Conservation (phyloP, 345 rosid genomes). For the Rhizophora apiculata region DNA sequence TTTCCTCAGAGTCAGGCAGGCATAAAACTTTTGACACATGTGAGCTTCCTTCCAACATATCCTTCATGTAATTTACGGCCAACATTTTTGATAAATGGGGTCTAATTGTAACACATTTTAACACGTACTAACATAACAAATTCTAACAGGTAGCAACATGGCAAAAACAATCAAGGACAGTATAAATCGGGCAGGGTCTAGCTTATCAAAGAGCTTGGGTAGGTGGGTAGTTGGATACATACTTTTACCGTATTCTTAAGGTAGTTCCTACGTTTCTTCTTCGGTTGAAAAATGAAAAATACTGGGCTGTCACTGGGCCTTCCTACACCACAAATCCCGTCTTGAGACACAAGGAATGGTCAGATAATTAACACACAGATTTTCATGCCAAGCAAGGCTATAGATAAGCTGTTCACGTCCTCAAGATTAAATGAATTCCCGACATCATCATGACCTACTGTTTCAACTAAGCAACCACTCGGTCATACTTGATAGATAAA, state of each 20-base stretch:
- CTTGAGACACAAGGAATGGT: constrained; percentile 23
- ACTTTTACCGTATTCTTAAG: constrained; percentile 13
- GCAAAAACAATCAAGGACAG: too few relatives aligned
- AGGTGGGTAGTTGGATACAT: constrained; percentile 6
- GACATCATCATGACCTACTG: not conserved
- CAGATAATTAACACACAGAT: not conserved
- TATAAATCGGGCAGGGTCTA: not conserved
- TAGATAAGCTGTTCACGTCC: not conserved
- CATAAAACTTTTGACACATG: too few relatives aligned
- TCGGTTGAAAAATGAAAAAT: not conserved
- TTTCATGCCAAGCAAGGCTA: constrained; percentile 20
- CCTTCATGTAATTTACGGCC: too few relatives aligned
- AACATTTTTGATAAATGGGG: too few relatives aligned
- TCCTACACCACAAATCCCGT: constrained; percentile 8
- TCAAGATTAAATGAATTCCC: too few relatives aligned
- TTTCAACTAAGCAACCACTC: not conserved
- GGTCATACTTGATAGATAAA: not conserved
- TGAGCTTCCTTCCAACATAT: too few relatives aligned
- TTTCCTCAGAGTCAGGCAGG: too few relatives aligned
- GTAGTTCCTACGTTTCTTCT: constrained; percentile 10
- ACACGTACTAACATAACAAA: too few relatives aligned
- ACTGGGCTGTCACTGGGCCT: not conserved
- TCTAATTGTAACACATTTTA: too few relatives aligned
- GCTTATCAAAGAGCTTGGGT: not conserved
- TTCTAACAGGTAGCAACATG: too few relatives aligned